A percentile compares a stretch with the other conserved stretches of the same genome.
Evolutionary conservation across 192 early-diverging fungal genomes (phyloP).

Genomic region (Backusella circina): DNA sequence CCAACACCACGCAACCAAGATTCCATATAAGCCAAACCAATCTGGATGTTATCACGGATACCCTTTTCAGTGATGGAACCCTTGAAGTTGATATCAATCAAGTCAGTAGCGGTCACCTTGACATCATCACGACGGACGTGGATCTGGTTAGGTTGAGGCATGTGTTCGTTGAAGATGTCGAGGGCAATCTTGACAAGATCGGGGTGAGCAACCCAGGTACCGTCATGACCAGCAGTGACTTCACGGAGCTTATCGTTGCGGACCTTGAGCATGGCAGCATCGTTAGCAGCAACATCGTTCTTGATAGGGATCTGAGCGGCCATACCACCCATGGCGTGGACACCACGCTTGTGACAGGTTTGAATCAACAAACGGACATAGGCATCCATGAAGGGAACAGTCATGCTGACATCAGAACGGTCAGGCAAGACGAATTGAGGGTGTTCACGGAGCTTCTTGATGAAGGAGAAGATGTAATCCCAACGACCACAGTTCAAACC

Average conservation of each 20-base stretch:
- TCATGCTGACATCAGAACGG: constrained; percentile 91
- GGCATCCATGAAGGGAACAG: constrained; percentile 96
- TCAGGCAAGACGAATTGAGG: constrained; percentile 86
- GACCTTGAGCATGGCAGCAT: constrained; percentile 90
- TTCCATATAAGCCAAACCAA: constrained; percentile 92
- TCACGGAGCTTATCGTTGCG: constrained; percentile 94
- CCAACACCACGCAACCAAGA: constrained; percentile 93
- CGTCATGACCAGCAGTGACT: constrained; percentile 92
- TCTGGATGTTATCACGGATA: constrained; percentile 88
- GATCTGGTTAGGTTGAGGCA: constrained; percentile 96
- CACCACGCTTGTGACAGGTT: constrained; percentile 97
- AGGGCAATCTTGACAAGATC: constrained; percentile 90
- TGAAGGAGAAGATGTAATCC: constrained; percentile 99
- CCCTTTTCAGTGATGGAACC: constrained; percentile 87
- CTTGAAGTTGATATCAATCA: constrained; percentile 73
- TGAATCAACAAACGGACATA: constrained; percentile 96
- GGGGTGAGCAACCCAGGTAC: constrained; percentile 97
- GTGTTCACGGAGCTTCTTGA: constrained; percentile 95
- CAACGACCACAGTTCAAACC: constrained; percentile 99
- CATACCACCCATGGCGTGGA: constrained; percentile 99
- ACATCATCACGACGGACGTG: constrained; percentile 91
- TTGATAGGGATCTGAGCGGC: constrained; percentile 99
- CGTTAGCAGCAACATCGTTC: constrained; percentile 85
- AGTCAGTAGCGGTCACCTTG: constrained; percentile 72
- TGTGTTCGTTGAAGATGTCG: constrained; percentile 90